Base-by-base conservation (phyloP, 2,329 filamentous ascomycete species). In the Moelleriella libera region DNA sequence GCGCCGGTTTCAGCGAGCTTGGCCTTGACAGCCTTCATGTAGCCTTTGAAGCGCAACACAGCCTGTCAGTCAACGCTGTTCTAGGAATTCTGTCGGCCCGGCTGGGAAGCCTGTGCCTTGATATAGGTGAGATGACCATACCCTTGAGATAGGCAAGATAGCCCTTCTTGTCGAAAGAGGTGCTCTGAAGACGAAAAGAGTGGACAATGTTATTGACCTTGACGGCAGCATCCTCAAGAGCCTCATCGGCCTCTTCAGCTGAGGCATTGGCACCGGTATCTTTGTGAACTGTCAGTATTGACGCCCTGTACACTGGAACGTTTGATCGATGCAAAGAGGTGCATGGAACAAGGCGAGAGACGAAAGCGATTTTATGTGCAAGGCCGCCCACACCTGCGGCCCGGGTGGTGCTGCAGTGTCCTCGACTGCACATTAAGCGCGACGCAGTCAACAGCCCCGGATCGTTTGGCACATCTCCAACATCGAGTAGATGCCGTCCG, bases 241-340 rank as follows among this genome's bases (percentile, higher is more conserved):
- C 83, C 59, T 89, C 87, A 57, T 87, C 85, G 0, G 82, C 85
- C 65, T 85, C 90, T 75, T 97, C 92, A 52, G 92, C 89, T 59
- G 90, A 97, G 59, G 92, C 86, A 71, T 98, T 98, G 75, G 89
- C 92, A 68, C 92, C 92, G 61, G 77, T 92, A 68, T 92, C 85
- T 88, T 49, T 32, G 48, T 39, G 9, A 41, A 41, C 2, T 12
- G 40, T 41, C 14, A 41, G 40, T 5, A 21, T 6, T 21, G 34
- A 41, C 10, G 14, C 14, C 11, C 14, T 11, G n/a, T 11, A 41
- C n/a, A 41, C 7, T 41, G 10, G 9, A 9, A 37, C 8, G 12
- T 37, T 37, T 9, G 12, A 37, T 5, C 8, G 34, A 37, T 8
- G 12, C 8, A 37, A 3, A 37, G 34, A 21, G 21, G 21, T 21